phyloP scores from a whole-genome alignment of 257 asterid species.

The Solanum appendiculatum region DNA sequence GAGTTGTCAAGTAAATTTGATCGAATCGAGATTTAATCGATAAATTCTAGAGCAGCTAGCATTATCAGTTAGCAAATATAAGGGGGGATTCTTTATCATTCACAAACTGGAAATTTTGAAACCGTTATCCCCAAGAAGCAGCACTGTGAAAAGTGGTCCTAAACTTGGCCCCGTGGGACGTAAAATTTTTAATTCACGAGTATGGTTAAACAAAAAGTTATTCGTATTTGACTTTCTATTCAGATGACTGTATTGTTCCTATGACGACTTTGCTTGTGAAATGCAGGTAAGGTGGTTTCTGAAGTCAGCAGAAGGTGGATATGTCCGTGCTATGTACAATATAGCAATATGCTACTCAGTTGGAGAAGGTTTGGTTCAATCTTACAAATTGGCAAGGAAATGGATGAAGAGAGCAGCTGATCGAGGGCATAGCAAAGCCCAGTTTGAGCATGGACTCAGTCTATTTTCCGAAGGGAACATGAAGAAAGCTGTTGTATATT shows the following conservation, averaged over 20 bases:
- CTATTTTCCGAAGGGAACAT: slow-evolving; percentile 87
- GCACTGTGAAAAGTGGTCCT: not conserved
- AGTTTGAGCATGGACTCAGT: slow-evolving; percentile 69
- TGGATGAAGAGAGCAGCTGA: slow-evolving; percentile 99
- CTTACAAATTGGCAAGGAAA: slow-evolving; percentile 58
- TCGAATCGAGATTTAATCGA: not conserved
- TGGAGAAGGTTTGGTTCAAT: slow-evolving; percentile 70
- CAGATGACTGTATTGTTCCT: not conserved
- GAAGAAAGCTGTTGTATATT: slow-evolving; percentile 87
- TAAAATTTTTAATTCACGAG: not conserved
- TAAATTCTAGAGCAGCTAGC: not conserved
- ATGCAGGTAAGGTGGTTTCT: slow-evolving; percentile 75
- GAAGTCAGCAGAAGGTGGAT: slow-evolving; percentile 92
- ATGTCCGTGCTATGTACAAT: slow-evolving; percentile 89
- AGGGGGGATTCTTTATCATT: not conserved
- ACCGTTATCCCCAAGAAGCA: not conserved
- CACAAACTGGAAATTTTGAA: not conserved
- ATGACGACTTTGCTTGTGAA: not conserved
- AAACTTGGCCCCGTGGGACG: not conserved
- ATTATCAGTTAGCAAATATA: not conserved
- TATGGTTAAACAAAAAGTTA: not conserved
- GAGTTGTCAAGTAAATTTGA: not conserved
- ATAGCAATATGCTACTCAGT: slow-evolving; percentile 65
- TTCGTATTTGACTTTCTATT: not conserved
- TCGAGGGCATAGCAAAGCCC: slow-evolving; percentile 88